phyloP scores from a whole-genome alignment of 2,329 filamentous ascomycete species.

The Arthrobotrys pseudoclavata region DNA sequence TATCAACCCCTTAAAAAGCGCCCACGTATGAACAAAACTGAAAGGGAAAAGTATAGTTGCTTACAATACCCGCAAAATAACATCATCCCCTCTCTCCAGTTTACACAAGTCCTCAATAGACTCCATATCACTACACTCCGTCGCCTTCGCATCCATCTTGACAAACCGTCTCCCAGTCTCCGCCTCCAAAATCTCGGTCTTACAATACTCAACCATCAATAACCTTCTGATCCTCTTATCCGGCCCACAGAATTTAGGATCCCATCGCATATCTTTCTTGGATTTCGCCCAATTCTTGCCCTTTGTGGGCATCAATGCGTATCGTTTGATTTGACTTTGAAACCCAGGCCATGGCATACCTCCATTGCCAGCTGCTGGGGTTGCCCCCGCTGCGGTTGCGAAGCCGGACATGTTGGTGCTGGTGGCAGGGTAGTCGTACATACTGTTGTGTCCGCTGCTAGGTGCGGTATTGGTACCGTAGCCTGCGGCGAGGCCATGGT shows the following conservation, averaged over 20 bases:
- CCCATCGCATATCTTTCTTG: conserved; percentile 60
- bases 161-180: conserved; percentile 60
- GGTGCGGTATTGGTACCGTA: conserved; percentile 31
- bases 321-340: conserved; percentile 24
- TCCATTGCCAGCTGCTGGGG: not conserved
- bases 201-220: conserved; percentile 70
- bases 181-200: conserved; percentile 60
- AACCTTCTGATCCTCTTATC: conserved; percentile 65
- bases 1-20: conserved; percentile 1
- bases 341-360: not conserved
- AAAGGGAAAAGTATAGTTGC: conserved; percentile 64
- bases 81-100: conserved; percentile 62
- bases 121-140: conserved; percentile 39
- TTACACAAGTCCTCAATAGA: conserved; percentile 55
- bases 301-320: conserved; percentile 58
- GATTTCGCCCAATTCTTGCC: conserved; percentile 56
- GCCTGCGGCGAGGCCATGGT: conserved; percentile 32
- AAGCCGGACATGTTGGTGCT: conserved; percentile 41
- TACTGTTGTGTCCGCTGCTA: conserved; percentile 47
- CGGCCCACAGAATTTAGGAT: conserved; percentile 44
- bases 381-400: conserved; percentile 1
- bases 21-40: too few species aligned
- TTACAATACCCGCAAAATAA: conserved; percentile 65
- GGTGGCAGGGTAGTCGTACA: conserved; percentile 44
- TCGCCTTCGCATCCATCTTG: conserved; percentile 57